phyloP scores from a whole-genome alignment of 164 flowering plant genomes.

The Cinnamomum micranthum region DNA sequence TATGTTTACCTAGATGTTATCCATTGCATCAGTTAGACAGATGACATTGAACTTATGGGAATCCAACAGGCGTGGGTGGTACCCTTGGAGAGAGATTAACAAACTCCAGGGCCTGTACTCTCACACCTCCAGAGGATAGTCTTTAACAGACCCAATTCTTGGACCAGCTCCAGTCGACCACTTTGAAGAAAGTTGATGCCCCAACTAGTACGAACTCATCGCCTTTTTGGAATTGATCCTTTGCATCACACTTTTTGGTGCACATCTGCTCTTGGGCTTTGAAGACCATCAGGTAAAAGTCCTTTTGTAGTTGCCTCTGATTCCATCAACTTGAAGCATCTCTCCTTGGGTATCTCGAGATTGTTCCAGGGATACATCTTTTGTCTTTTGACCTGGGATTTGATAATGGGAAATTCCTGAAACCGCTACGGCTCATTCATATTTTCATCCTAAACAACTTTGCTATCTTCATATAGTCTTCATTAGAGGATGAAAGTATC shows the following conservation, averaged over 20 bases:
- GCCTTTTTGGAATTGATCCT: conserved; percentile 78
- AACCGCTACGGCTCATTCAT: conserved; percentile 7
- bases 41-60: not conserved
- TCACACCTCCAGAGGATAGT: conserved; percentile 72
- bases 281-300: conserved; percentile 78
- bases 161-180: conserved; percentile 96
- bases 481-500: conserved; percentile 56
- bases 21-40: not conserved
- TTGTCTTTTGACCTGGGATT: conserved; percentile 15
- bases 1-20: too few species aligned
- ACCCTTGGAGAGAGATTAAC: conserved; percentile 63
- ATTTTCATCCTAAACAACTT: conserved; percentile 9
- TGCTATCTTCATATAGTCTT: conserved; percentile 43
- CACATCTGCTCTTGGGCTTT: conserved; percentile 64
- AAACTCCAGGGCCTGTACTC: conserved; percentile 70
- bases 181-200: conserved; percentile 58
- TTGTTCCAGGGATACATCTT: conserved; percentile 14
- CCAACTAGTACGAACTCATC: conserved; percentile 60
- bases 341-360: conserved; percentile 3
- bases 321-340: not conserved
- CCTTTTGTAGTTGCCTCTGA: conserved; percentile 39
- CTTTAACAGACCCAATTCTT: conserved; percentile 84
- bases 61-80: conserved; percentile 23
- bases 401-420: conserved; percentile 17
- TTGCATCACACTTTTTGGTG: conserved; percentile 54